Evolutionary conservation across 2,329 filamentous ascomycete species (phyloP).

Genomic region (Sarocladium brachiariae): DNA sequence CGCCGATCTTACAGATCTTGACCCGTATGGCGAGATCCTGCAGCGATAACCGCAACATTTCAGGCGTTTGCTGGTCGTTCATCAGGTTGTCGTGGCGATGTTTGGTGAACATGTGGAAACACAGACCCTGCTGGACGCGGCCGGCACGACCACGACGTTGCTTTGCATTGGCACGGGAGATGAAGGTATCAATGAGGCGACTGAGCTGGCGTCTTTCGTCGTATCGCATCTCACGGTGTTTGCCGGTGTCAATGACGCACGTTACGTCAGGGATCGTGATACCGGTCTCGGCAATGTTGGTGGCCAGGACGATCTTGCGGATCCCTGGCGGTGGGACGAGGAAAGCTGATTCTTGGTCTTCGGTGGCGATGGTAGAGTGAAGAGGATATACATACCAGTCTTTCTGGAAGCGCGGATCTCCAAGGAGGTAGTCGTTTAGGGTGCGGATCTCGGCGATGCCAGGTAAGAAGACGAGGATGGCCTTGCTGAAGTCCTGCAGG

Average conservation of each 20-base stretch:
- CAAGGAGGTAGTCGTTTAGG: conserved; percentile 76
- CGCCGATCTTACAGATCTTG: conserved; percentile 93
- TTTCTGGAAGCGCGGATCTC: conserved; percentile 66
- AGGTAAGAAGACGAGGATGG: conserved; percentile 89
- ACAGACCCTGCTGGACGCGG: conserved; percentile 89
- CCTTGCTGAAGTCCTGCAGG: conserved; percentile 71
- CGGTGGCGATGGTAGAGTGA: conserved; percentile 90
- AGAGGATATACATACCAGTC: conserved; percentile 84
- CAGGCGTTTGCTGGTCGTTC: conserved; percentile 88
- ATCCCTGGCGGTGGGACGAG: conserved; percentile 72
- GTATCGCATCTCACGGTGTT: conserved; percentile 95
- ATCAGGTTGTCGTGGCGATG: conserved; percentile 79
- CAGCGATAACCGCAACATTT: conserved; percentile 88
- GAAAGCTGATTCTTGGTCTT: conserved; percentile 94
- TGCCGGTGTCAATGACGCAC: conserved; percentile 92
- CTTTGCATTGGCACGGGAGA: conserved; percentile 91
- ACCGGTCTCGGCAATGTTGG: conserved; percentile 97
- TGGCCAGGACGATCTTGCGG: conserved; percentile 91
- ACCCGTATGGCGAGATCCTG: conserved; percentile 94
- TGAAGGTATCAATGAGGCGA: conserved; percentile 86
- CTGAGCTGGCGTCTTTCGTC: conserved; percentile 91
- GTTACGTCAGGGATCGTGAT: conserved; percentile 98
- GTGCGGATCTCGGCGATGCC: conserved; percentile 89
- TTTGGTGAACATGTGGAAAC: conserved; percentile 93
- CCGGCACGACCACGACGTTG: conserved; percentile 90